Evolutionary conservation across 352 stramenopile genomes (phyloP).

Genomic region (Pythium oligandrum): DNA sequence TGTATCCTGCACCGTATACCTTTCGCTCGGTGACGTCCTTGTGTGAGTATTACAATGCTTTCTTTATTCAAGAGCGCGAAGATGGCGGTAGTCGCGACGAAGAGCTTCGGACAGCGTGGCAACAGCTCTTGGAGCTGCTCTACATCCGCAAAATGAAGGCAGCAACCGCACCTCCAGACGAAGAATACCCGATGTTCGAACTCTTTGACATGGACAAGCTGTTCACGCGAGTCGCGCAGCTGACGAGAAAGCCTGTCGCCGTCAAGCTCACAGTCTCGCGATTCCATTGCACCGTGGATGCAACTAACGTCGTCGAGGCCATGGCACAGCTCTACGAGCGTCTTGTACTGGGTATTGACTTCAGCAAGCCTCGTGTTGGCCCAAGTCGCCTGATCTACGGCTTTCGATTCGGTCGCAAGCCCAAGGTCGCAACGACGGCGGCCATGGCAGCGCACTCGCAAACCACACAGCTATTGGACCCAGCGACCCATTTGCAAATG

Average conservation of each 20-base stretch:
- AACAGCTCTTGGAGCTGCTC: slow-evolving; percentile 46
- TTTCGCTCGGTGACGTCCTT: slow-evolving; percentile 47
- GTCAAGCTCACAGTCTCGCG: slow-evolving; percentile 47
- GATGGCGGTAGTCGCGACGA: slow-evolving; percentile 26
- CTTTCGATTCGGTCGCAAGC: slow-evolving; percentile 68
- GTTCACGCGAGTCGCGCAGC: slow-evolving; percentile 40
- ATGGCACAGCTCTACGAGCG: slow-evolving; percentile 62
- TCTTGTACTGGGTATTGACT: slow-evolving; percentile 56
- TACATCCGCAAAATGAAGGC: slow-evolving; percentile 56
- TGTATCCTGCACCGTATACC: slow-evolving; percentile 40
- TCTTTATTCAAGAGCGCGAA: slow-evolving; percentile 35
- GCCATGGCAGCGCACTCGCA: slow-evolving; percentile 23
- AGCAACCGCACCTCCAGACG: slow-evolving; percentile 5
- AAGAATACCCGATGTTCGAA: slow-evolving; percentile 28
- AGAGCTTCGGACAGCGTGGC: slow-evolving; percentile 39
- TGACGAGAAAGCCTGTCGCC: slow-evolving; percentile 44
- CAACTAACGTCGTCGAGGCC: slow-evolving; percentile 48
- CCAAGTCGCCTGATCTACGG: slow-evolving; percentile 57
- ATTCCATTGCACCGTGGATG: slow-evolving; percentile 56
- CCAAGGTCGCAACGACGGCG: slow-evolving; percentile 27
- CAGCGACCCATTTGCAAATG: slow-evolving; percentile 34
- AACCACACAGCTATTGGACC: slow-evolving; percentile 31
- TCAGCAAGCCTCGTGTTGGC: slow-evolving; percentile 42
- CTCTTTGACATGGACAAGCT: slow-evolving; percentile 60
- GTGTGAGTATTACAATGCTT: slow-evolving; percentile 56